These are phyloP conservation scores for Lithohypha guttulata DNA, from an alignment of 2,329 filamentous ascomycete species.

Conservation along the genomic window DNA sequence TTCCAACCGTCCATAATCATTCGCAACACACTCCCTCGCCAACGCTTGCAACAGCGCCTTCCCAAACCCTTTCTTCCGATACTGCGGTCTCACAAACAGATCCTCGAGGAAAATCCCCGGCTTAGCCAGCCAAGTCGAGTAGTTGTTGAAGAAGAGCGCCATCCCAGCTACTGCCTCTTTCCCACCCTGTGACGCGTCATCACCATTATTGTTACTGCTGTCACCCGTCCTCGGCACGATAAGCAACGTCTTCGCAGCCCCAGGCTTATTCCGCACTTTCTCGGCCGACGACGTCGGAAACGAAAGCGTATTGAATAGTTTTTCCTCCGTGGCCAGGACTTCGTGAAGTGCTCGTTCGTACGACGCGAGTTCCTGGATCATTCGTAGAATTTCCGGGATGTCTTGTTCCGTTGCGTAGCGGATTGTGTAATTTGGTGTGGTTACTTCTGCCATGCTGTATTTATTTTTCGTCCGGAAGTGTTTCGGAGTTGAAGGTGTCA, in stretches of 20 bases:
- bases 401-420: constrained; percentile 44
- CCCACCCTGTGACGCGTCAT: constrained; percentile 21
- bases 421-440: constrained; percentile 18
- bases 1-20: constrained; percentile 66
- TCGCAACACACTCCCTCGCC: constrained; percentile 65
- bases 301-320: constrained; percentile 63
- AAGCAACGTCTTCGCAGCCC: constrained; percentile 65
- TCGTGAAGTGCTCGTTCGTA: constrained; percentile 69
- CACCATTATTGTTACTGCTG: constrained; percentile 9
- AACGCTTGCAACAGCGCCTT: constrained; percentile 62
- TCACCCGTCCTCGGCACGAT: constrained; percentile 43
- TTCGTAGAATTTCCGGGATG: constrained; percentile 63
- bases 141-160: constrained; percentile 91
- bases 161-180: constrained; percentile 53
- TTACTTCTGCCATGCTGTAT: constrained; percentile 17
- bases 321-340: constrained; percentile 68
- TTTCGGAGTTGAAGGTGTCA: too few species aligned
- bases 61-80: constrained; percentile 69
- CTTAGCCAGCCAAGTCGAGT: constrained; percentile 81
- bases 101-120: constrained; percentile 91
- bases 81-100: constrained; percentile 63
- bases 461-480: too few species aligned
- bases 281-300: constrained; percentile 45
- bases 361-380: constrained; percentile 76
- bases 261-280: constrained; percentile 26